Percentiles rank a stretch among this genome's conserved stretches.
phyloP scores from a whole-genome alignment of 2,329 filamentous ascomycete genomes.

The Colletotrichum simmondsii region DNA sequence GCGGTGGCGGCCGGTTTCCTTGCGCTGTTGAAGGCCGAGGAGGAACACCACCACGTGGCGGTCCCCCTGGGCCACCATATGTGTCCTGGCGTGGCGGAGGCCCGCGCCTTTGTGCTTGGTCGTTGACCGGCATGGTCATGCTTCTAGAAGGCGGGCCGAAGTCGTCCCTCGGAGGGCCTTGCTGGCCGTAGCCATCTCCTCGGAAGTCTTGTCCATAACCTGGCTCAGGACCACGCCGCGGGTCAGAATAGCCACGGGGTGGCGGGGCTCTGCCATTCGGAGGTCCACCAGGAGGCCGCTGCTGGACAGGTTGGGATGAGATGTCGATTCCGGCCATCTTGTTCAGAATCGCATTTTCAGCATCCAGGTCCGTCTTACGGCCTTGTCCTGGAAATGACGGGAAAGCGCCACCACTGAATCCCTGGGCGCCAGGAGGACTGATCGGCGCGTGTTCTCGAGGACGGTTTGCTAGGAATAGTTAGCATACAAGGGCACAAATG shows the following conservation, averaged over 20 bases:
- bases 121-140: slow-evolving; percentile 69
- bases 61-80: slow-evolving; percentile 39
- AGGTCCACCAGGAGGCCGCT: slow-evolving; percentile 8
- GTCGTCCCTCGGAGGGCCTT: slow-evolving; percentile 48
- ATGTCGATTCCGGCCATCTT: slow-evolving; percentile 55
- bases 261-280: slow-evolving; percentile 43
- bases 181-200: slow-evolving; percentile 49
- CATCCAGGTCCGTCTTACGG: slow-evolving; percentile 50
- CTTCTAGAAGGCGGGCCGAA: slow-evolving; percentile 67
- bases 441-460: slow-evolving; percentile 44
- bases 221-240: slow-evolving; percentile 38
- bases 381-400: slow-evolving; percentile 54
- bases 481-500: not conserved
- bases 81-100: slow-evolving; percentile 54
- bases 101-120: slow-evolving; percentile 51
- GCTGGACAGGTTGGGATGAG: slow-evolving; percentile 38
- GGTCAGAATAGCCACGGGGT: slow-evolving; percentile 42
- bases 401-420: slow-evolving; percentile 46
- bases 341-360: slow-evolving; percentile 53
- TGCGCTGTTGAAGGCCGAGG: slow-evolving; percentile 66
- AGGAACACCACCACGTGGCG: slow-evolving; percentile 57
- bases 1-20: slow-evolving; percentile 62
- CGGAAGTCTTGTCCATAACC: slow-evolving; percentile 49
- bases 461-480: slow-evolving; percentile 39
- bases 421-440: slow-evolving; percentile 43